Conservation (phyloP, 2,329 filamentous ascomycete genomes). For the Capronia epimyces region DNA sequence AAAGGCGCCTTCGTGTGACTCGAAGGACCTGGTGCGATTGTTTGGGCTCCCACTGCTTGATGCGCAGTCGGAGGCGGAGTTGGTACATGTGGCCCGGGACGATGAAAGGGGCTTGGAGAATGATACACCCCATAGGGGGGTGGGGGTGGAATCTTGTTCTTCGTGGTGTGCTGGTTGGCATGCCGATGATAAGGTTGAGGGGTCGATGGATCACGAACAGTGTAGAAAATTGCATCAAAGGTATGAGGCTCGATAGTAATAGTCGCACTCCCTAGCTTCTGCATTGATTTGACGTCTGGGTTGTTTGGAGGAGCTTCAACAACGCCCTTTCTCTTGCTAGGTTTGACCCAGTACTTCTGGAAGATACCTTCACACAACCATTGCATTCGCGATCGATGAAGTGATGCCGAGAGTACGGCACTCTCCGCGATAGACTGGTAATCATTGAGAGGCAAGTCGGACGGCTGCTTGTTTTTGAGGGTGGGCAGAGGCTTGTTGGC, state of each 20-base stretch:
- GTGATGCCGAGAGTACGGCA: constrained; percentile 52
- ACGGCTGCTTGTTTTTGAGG: constrained; percentile 46
- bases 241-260: constrained; percentile 60
- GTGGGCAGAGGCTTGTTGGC: constrained; percentile 53
- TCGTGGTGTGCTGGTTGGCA: constrained; percentile 23
- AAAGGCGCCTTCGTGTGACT: neutral
- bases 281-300: constrained; percentile 49
- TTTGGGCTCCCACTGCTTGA: constrained; percentile 7
- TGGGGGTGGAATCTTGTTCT: constrained; percentile 16
- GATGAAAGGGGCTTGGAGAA: constrained; percentile 40
- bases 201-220: constrained; percentile 47
- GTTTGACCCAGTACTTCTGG: constrained; percentile 55
- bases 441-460: constrained; percentile 45
- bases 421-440: constrained; percentile 58
- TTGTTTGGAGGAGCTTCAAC: constrained; percentile 43
- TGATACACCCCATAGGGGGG: constrained; percentile 32
- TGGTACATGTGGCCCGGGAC: constrained; percentile 27
- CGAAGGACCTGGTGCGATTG: neutral
- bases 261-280: constrained; percentile 52
- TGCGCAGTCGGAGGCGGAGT: constrained; percentile 29
- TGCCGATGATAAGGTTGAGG: constrained; percentile 30
- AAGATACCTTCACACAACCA: constrained; percentile 53
- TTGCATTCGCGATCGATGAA: constrained; percentile 55
- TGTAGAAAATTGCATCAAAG: constrained; percentile 55
- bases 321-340: constrained; percentile 51